Percentiles rank a stretch among this genome's conserved stretches.
phyloP scores from a whole-genome alignment of 2,329 filamentous ascomycete species.

The Colletotrichum orbiculare region DNA sequence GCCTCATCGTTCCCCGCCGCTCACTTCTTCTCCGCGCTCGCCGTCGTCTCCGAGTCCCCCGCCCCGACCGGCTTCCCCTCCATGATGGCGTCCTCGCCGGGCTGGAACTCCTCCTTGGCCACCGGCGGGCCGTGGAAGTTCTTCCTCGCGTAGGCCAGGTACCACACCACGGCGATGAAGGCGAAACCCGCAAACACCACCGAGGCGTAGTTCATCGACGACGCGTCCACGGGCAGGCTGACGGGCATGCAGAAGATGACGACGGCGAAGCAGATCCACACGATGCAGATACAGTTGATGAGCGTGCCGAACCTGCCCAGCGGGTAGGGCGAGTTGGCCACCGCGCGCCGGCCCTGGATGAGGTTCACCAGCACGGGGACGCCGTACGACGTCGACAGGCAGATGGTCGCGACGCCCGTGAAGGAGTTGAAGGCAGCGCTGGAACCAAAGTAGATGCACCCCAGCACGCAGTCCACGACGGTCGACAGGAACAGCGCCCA shows the following conservation, averaged over 20 bases:
- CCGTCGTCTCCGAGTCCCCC: slow-evolving; percentile 27
- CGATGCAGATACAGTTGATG: slow-evolving; percentile 76
- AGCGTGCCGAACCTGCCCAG: slow-evolving; percentile 75
- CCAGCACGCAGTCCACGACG: slow-evolving; percentile 75
- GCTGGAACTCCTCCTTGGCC: slow-evolving; percentile 41
- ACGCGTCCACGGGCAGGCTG: slow-evolving; percentile 65
- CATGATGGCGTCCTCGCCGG: slow-evolving; percentile 32
- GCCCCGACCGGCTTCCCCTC: slow-evolving; percentile 23
- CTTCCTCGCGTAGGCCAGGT: slow-evolving; percentile 70
- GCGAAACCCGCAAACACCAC: slow-evolving; percentile 74
- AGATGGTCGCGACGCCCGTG: slow-evolving; percentile 83
- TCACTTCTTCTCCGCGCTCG: slow-evolving; percentile 32
- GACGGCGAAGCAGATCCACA: slow-evolving; percentile 77
- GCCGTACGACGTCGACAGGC: slow-evolving; percentile 79
- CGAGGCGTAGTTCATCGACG: slow-evolving; percentile 74
- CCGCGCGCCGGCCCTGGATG: slow-evolving; percentile 71
- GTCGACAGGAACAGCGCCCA: slow-evolving; percentile 77
- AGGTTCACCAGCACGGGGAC: slow-evolving; percentile 80
- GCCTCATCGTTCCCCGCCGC: too few relatives aligned
- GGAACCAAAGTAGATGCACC: slow-evolving; percentile 83
- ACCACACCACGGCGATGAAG: slow-evolving; percentile 69
- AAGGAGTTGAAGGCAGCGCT: slow-evolving; percentile 83
- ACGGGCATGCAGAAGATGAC: slow-evolving; percentile 83
- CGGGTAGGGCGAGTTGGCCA: slow-evolving; percentile 74
- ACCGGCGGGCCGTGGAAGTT: slow-evolving; percentile 70